Base-by-base conservation (phyloP, 2,329 filamentous ascomycete species). In the Zymoseptoria tritici region DNA sequence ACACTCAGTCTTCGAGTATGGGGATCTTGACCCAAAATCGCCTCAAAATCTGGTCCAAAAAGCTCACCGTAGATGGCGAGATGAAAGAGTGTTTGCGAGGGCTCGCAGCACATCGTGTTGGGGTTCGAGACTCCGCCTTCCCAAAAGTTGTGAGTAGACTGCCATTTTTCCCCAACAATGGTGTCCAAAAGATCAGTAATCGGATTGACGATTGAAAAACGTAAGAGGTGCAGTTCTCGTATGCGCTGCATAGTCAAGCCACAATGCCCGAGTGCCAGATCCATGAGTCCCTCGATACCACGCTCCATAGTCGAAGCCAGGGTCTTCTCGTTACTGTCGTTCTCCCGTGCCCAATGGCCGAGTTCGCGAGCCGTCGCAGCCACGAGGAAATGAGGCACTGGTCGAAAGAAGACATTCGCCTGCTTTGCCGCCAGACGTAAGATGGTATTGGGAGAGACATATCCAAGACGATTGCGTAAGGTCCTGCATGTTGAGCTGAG, bases 351-450 rank as follows among this genome's bases (percentile, higher is more conserved):
- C 74, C 74, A 76, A 49, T 69, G 52, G 7, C 71, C 67, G 5
- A 72, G 62, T 55, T 75, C 66, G 5, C 66, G 62, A 3, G 71
- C 73, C 13, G 69, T 70, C 3, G 73, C 72, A 26, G 68, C 64
- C 42, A 75, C 62, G 9, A 76, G 70, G 56, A 74, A 74, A 49
- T 72, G 65, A 1, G 74, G 74, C 57, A 72, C 69, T 22, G 74
- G 74, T 6, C 70, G 71, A 64, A 75, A 76, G 66, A 75, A 75
- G 46, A 66, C 68, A 4, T 65, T 68, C 1, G 66, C 62, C n/a
- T 72, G 71, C 11, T 72, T 66, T 21, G 67, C 70, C 13, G 73
- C 70, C 19, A 74, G 66, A 1, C 62, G 67, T 8, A 76, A 63
- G 21, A 75, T 73, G 29, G 63, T 68, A 20, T 60, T 60, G 1